Base-by-base conservation (phyloP, 352 stramenopile genomes). In the Thraustotheca clavata region DNA sequence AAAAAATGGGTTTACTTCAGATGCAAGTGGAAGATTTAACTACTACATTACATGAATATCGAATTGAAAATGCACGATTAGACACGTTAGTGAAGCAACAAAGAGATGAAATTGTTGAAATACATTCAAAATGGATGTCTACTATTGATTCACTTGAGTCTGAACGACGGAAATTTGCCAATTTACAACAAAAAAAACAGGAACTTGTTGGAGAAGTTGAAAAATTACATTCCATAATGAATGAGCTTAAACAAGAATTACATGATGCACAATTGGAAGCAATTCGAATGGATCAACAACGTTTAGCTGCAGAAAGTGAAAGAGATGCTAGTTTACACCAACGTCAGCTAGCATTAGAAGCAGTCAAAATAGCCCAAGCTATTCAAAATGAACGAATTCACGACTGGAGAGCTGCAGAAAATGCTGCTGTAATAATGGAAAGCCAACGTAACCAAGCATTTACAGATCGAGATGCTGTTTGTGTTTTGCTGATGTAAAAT, bases 391-490 rank as follows among this genome's bases (percentile, higher is more conserved):
- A 73, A 18, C 59, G 69, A 0, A 70, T 76, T 0, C 52, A 75
- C 49, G 72, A 74, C 31, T 90, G 81, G 81, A 77, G 84, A 24
- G 70, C 71, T 4, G 79, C 81, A 1, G 81, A 90, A 54, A 59
- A 72, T 0, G 77, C 81, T 0, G 79, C 79, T 1, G 72, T 80
- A 0, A 80, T 88, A 1, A 71, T 79, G 2, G 80, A 90, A 27
- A 87, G 79, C 8, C 77, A 87, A 57, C 77, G 80, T 43, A 90
- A 86, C 52, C 80, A 85, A 31, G 75, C 76, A 27, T 76, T 87
- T 6, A 72, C 55, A 4, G 77, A 88, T 47, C 79, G 79, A 2
- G 77, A 88, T 33, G 18, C 46, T 7, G 57, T 65, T 31, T 12
- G 50, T 48, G 6, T n/a, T n/a, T n/a, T n/a, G n/a, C n/a, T n/a